Conservation (phyloP, 352 stramenopile genomes). For the Peronospora tabacina region DNA sequence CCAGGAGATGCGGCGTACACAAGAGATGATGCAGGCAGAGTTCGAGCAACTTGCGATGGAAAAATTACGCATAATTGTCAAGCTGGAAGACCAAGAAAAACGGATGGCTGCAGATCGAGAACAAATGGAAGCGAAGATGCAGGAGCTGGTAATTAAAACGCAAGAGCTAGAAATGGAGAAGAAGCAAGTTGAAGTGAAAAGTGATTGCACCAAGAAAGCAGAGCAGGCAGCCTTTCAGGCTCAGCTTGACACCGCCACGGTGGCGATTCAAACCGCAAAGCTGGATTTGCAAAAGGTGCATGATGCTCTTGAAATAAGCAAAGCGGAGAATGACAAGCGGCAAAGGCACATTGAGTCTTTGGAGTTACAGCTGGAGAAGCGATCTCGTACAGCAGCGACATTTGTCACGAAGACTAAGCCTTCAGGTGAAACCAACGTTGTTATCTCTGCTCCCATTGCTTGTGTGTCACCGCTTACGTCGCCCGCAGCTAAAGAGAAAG, state of each 20-base stretch:
- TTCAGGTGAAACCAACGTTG: background rate
- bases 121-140: conserved; percentile 10
- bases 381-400: background rate
- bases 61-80: conserved; percentile 13
- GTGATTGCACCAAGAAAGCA: conserved; percentile 18
- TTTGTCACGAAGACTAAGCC: background rate
- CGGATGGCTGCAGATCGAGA: conserved; percentile 11
- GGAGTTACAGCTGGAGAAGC: conserved; percentile 19
- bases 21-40: conserved; percentile 34
- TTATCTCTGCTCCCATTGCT: background rate
- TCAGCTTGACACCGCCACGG: conserved; percentile 14
- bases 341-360: conserved; percentile 23
- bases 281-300: conserved; percentile 20
- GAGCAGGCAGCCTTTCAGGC: conserved; percentile 20
- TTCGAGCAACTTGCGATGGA: conserved; percentile 33
- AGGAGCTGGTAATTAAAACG: conserved; percentile 15
- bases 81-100: conserved; percentile 22
- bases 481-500: conserved; percentile 2
- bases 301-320: conserved; percentile 16
- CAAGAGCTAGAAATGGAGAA: conserved; percentile 26
- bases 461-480: conserved; percentile 1
- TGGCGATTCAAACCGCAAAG: conserved; percentile 12
- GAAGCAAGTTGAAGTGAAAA: conserved; percentile 9
- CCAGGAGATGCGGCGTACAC: conserved; percentile 24
- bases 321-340: conserved; percentile 22